A percentile compares a stretch with the other conserved stretches of the same genome.
phyloP scores from a whole-genome alignment of 2,329 filamentous ascomycete genomes.

The Cladophialophora carrionii region DNA sequence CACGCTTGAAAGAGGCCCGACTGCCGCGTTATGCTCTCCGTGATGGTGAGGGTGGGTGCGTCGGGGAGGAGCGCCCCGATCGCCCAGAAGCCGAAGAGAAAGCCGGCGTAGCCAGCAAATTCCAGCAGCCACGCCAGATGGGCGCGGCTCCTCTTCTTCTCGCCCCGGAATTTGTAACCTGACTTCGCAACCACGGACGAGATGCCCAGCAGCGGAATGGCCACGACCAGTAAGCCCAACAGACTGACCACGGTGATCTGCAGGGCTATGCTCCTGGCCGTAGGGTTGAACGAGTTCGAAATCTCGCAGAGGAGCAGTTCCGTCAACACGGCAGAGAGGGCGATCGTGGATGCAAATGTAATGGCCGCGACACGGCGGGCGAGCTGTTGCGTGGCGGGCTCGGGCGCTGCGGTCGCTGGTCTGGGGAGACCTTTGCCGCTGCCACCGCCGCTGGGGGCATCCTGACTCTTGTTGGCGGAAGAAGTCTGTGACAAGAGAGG shows the following conservation, averaged over 20 bases:
- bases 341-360: conserved; percentile 76
- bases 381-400: conserved; percentile 39
- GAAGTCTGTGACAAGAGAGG: conserved; percentile 63
- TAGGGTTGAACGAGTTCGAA: conserved; percentile 70
- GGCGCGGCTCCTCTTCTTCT: conserved; percentile 59
- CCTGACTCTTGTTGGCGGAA: conserved; percentile 17
- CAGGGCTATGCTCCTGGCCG: conserved; percentile 69
- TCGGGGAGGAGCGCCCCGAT: conserved; percentile 65
- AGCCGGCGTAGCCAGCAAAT: conserved; percentile 63
- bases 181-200: conserved; percentile 62
- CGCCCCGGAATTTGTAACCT: conserved; percentile 66
- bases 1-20: conserved; percentile 60
- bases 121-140: conserved; percentile 68
- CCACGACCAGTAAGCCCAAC: conserved; percentile 70
- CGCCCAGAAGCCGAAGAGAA: conserved; percentile 78
- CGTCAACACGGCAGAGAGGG: conserved; percentile 74
- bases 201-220: conserved; percentile 79
- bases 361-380: conserved; percentile 55
- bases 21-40: conserved; percentile 42
- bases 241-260: conserved; percentile 70
- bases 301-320: conserved; percentile 85
- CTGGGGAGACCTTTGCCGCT: conserved; percentile 30
- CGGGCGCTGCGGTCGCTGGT: conserved; percentile 31
- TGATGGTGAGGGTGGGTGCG: conserved; percentile 48
- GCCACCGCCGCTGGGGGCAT: conserved; percentile 5